phyloP scores from a whole-genome alignment of 768 basidiomycete species.

The Tricholoma flavovirens region DNA sequence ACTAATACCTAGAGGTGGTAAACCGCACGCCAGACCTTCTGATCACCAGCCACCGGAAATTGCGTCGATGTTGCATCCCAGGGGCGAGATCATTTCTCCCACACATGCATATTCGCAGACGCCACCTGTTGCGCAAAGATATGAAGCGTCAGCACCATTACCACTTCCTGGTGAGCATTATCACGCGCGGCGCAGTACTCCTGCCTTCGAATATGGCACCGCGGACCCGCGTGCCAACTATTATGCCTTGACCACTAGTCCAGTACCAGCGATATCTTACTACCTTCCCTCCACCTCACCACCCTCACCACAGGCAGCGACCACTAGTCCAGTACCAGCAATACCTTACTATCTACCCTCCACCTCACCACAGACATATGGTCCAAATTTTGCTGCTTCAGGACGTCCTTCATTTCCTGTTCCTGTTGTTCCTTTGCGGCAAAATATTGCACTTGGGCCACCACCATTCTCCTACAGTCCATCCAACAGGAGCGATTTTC shows the following conservation, averaged over 20 bases:
- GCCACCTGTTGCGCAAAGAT: background rate
- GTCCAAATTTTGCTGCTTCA: constrained; percentile 1
- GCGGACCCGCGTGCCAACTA: background rate
- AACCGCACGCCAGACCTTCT: background rate
- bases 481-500: constrained; percentile 18
- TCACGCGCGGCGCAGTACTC: background rate
- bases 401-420: constrained; percentile 25
- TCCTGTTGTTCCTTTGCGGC: constrained; percentile 18
- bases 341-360: background rate
- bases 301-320: no score
- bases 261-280: background rate
- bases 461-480: constrained; percentile 12
- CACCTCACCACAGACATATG: constrained; percentile 1
- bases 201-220: background rate
- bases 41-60: constrained; percentile 13
- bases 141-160: background rate
- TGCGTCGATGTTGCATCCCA: constrained; percentile 5
- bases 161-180: background rate
- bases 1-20: constrained; percentile 16
- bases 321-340: background rate
- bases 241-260: background rate
- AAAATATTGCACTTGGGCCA: background rate
- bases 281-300: background rate
- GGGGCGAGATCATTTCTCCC: background rate
- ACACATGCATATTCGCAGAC: background rate